Evolutionary conservation across 2,329 filamentous ascomycete species (phyloP), one percentile per base, ranked within the genome.

Genomic region (Scedosporium dehoogii): DNA sequence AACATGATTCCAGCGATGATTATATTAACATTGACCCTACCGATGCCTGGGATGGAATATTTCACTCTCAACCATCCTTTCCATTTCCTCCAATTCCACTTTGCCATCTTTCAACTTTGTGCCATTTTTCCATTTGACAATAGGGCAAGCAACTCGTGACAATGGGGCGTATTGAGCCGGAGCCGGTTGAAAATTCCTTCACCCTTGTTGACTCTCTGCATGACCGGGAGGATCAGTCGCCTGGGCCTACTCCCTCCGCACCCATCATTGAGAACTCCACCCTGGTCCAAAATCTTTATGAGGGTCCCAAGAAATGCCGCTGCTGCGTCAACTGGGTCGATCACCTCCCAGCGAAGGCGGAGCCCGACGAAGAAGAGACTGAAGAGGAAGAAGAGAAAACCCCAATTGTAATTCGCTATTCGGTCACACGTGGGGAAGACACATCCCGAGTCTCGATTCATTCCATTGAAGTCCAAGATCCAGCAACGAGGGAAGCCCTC

Each of bases 251-350:
- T 12, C 51, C 7, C 51, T 27, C 51, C 12, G 51, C 51, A 6
- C 51, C 23, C 51, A 7, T 58, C 56, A 41, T 58, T n/a, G 56
- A 58, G 27, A 38, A 58, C 27, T 58, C 56, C 12, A 6, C 51
- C 21, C 38, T 69, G 7, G 65, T 69, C 6, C 64, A 69, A 33
- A 68, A 68, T n/a, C 62, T 72, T 14, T 72, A 69, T 41, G 69
- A 70, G 53, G 70, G 70, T 1, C 66, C 67, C 4, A 63, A 61
- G 2, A 69, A 68, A 41, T 72, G 70, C 61, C 44, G 59, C 9
- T 72, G 70, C 59, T 72, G 70, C 58, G 63, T 70, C 51, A 70
- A 71, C 56, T 71, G 70, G 70, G 66, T 69, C 25, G 64, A 68
- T 2, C 64, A 71, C 42, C 23, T 66, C 5, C 69, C 70, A 1